Conservation (phyloP, 1,139 yeast genomes). For the Yamadazyma diddensiae region DNA sequence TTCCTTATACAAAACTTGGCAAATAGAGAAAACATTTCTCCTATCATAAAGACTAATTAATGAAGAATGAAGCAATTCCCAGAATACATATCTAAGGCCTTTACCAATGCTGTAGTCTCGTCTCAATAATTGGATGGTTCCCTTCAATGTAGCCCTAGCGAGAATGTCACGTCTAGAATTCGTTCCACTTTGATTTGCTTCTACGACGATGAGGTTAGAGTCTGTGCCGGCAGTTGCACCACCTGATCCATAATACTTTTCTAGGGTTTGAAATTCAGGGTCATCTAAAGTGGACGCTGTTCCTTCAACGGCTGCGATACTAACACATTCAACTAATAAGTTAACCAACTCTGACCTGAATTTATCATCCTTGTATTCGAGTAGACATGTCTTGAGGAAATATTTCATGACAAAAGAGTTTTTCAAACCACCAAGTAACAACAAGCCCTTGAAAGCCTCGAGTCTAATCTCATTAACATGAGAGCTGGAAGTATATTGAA, state of each 20-base stretch:
- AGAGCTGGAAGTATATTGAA: slow-evolving; percentile 50
- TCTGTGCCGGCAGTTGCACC: slow-evolving; percentile 10
- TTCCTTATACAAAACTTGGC: slow-evolving; percentile 67
- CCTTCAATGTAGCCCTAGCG: slow-evolving; percentile 50
- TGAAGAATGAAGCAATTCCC: slow-evolving; percentile 70
- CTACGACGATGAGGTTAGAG: slow-evolving; percentile 46
- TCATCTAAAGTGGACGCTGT: slow-evolving; percentile 53
- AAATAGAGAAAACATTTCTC: slow-evolving; percentile 60
- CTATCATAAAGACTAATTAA: slow-evolving; percentile 57
- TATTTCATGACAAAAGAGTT: slow-evolving; percentile 60
- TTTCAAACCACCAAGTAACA: slow-evolving; percentile 74
- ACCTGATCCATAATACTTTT: slow-evolving; percentile 18
- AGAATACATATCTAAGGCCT: slow-evolving; percentile 57
- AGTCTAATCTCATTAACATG: slow-evolving; percentile 55
- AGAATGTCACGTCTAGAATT: slow-evolving; percentile 41
- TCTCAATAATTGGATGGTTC: slow-evolving; percentile 66
- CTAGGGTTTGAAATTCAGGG: slow-evolving; percentile 49
- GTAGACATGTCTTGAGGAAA: slow-evolving; percentile 54
- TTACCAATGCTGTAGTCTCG: slow-evolving; percentile 62
- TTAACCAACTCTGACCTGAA: slow-evolving; percentile 51
- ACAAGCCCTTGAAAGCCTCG: slow-evolving; percentile 67
- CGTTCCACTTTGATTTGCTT: slow-evolving; percentile 40
- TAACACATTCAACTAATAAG: slow-evolving; percentile 50
- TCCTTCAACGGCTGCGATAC: slow-evolving; percentile 70
- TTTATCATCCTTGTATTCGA: slow-evolving; percentile 50